Evolutionary conservation across 768 basidiomycete species (phyloP).

Genomic region (Phallus indusiatus): DNA sequence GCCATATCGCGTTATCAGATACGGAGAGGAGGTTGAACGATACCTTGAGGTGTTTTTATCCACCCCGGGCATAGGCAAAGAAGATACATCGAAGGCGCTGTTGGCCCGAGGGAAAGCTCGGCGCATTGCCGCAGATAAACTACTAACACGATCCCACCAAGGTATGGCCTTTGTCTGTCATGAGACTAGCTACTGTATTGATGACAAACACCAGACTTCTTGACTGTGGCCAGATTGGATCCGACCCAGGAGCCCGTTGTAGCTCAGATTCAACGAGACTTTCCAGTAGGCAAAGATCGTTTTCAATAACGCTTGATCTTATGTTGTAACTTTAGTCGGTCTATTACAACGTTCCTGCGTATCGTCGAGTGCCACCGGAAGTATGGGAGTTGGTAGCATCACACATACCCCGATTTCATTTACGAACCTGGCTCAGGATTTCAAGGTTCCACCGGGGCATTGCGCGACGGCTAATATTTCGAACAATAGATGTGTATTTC

Average conservation of each 20-base stretch:
- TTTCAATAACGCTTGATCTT: not conserved
- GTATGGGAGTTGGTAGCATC: slow-evolving; percentile 60
- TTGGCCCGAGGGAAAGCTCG: slow-evolving; percentile 52
- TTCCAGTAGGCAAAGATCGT: slow-evolving; percentile 29
- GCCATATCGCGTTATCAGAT: slow-evolving; percentile 27
- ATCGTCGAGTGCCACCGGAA: slow-evolving; percentile 52
- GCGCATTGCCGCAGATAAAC: slow-evolving; percentile 42
- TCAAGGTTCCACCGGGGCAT: slow-evolving; percentile 58
- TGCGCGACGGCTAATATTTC: slow-evolving; percentile 55
- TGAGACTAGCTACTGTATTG: not conserved
- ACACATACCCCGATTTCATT: slow-evolving; percentile 53
- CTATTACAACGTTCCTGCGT: slow-evolving; percentile 45
- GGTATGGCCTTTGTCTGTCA: slow-evolving; percentile 27
- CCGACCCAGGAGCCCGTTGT: slow-evolving; percentile 49
- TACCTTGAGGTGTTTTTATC: slow-evolving; percentile 58
- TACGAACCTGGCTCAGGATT: slow-evolving; percentile 60
- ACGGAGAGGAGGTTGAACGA: slow-evolving; percentile 53
- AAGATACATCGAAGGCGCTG: slow-evolving; percentile 44
- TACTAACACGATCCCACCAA: slow-evolving; percentile 50
- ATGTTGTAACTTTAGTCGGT: not conserved
- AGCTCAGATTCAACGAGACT: slow-evolving; percentile 34
- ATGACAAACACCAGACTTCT: slow-evolving; percentile 39
- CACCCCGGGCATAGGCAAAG: slow-evolving; percentile 45
- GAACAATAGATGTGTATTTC: slow-evolving; percentile 58
- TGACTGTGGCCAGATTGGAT: slow-evolving; percentile 48